Evolutionary conservation across 78 protist genomes (phyloP).

Genomic region (Polysphondylium violaceum): DNA sequence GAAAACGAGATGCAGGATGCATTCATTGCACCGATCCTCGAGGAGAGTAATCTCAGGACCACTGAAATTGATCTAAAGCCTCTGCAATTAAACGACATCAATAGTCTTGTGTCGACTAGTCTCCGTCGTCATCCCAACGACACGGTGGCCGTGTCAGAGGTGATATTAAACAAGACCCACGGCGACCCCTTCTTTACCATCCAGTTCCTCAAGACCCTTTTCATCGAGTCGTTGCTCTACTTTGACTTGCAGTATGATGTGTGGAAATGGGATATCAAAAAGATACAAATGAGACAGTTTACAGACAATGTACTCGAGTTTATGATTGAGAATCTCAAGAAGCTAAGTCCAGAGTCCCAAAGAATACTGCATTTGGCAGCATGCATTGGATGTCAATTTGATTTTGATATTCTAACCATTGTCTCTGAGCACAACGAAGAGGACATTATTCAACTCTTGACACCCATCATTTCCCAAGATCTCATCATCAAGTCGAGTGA

Average conservation of each 20-base stretch:
- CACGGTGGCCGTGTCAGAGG: conserved; percentile 29
- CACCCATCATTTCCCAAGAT: conserved; percentile 54
- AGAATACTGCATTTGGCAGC: conserved; percentile 55
- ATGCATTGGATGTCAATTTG: conserved; percentile 55
- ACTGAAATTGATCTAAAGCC: conserved; percentile 25
- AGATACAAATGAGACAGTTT: conserved; percentile 42
- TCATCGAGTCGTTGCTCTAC: conserved; percentile 27
- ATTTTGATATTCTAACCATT: conserved; percentile 41
- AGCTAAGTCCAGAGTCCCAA: conserved; percentile 33
- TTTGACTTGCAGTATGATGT: conserved; percentile 11
- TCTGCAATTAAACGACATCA: conserved; percentile 26
- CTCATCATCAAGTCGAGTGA: conserved; percentile 16
- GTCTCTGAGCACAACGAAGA: conserved; percentile 38
- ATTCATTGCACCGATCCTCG: not conserved
- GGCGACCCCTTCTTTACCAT: conserved; percentile 69
- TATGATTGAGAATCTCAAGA: conserved; percentile 54
- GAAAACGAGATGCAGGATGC: conserved; percentile 44
- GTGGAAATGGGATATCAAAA: conserved; percentile 62
- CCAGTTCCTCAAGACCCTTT: conserved; percentile 50
- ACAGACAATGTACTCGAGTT: conserved; percentile 68
- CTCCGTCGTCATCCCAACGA: conserved; percentile 24
- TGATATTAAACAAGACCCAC: conserved; percentile 48
- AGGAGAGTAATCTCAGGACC: not conserved
- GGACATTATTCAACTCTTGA: conserved; percentile 24
- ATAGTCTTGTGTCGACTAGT: conserved; percentile 38